A percentile compares a stretch with the other conserved stretches of the same genome.
These are phyloP conservation scores for Myriosclerotinia scirpicola DNA, from an alignment of 2,329 filamentous ascomycete genomes.

Conservation along the genomic window DNA sequence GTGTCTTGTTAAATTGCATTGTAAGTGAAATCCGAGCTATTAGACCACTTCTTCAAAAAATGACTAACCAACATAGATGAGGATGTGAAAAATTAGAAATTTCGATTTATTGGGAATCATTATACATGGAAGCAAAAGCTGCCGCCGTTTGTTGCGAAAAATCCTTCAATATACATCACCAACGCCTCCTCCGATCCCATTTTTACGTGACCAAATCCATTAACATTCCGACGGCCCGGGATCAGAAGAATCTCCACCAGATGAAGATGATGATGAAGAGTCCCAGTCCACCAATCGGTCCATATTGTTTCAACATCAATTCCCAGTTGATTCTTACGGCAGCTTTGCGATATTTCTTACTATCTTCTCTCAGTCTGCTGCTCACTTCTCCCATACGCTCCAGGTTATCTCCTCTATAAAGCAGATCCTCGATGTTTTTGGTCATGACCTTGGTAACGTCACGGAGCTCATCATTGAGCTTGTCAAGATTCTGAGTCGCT, in stretches of 20 bases:
- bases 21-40: neutral
- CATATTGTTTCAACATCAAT: constrained; percentile 92
- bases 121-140: constrained; percentile 19
- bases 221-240: neutral
- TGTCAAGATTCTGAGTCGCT: constrained; percentile 88
- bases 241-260: constrained; percentile 88
- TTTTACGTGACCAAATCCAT: neutral
- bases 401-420: constrained; percentile 90
- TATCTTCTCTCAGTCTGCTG: constrained; percentile 82
- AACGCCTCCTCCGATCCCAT: constrained; percentile 12
- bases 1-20: neutral
- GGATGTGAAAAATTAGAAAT: neutral
- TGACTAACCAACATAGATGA: neutral
- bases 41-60: neutral
- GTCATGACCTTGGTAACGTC: constrained; percentile 99
- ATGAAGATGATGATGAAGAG: constrained; percentile 84
- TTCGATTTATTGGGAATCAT: constrained; percentile 25
- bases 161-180: constrained; percentile 18
- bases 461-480: constrained; percentile 93
- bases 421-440: constrained; percentile 97
- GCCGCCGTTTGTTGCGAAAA: neutral
- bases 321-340: constrained; percentile 99
- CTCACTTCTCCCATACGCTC: constrained; percentile 98
- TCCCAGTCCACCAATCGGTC: constrained; percentile 78
- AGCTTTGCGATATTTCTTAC: constrained; percentile 88